Percentiles rank a stretch among this genome's conserved stretches.
These are phyloP conservation scores for Rutstroemia sp. DNA, from an alignment of 2,329 filamentous ascomycete species.

Conservation along the genomic window DNA sequence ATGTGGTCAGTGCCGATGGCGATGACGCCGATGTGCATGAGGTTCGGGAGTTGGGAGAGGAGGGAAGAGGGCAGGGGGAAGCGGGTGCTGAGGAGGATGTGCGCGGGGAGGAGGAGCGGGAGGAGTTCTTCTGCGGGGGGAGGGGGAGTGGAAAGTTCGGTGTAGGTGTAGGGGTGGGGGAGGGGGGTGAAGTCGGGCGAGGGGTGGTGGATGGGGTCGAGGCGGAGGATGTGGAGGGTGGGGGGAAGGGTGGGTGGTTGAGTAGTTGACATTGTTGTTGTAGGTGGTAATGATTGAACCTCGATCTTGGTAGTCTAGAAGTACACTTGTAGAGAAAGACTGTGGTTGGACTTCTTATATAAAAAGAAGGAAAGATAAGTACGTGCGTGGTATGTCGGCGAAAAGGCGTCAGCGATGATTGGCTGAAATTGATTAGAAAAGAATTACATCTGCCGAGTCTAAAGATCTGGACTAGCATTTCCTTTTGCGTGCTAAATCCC, in stretches of 20 bases:
- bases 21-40: constrained; percentile 31
- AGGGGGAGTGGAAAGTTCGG: constrained; percentile 11
- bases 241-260: not conserved
- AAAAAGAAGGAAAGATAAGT: not conserved
- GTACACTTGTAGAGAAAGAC: not conserved
- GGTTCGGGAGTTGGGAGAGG: constrained; percentile 26
- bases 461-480: too few species aligned
- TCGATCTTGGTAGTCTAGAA: not conserved
- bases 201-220: not conserved
- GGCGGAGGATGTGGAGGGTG: not conserved
- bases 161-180: constrained; percentile 19
- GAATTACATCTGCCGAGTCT: too few species aligned
- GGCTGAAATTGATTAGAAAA: too few species aligned
- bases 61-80: constrained; percentile 26
- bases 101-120: constrained; percentile 20
- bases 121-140: constrained; percentile 26
- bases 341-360: too few species aligned
- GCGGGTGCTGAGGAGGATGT: constrained; percentile 31
- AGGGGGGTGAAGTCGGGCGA: not conserved
- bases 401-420: too few species aligned
- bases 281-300: not conserved
- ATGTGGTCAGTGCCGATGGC: constrained; percentile 34
- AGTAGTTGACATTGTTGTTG: not conserved
- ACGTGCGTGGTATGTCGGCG: not conserved
- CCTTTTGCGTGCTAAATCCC: too few species aligned